phyloP scores from a whole-genome alignment of 2,329 filamentous ascomycete species.

The Escovopsis sp. region DNA sequence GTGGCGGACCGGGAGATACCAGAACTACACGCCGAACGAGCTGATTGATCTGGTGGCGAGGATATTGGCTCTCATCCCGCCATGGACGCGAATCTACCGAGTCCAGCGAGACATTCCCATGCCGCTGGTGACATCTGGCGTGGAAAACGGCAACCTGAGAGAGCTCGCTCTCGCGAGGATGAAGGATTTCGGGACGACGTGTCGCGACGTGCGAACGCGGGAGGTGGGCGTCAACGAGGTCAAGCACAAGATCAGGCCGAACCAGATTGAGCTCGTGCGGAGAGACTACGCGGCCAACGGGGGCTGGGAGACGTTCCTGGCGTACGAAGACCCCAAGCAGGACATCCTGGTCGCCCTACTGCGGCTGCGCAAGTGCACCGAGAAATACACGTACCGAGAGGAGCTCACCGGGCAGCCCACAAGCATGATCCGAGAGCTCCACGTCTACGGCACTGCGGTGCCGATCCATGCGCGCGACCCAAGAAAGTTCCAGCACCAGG shows the following conservation, averaged over 20 bases:
- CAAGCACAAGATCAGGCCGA: slow-evolving; percentile 94
- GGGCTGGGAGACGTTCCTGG: slow-evolving; percentile 96
- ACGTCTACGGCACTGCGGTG: slow-evolving; percentile 96
- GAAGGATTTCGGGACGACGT: slow-evolving; percentile 97
- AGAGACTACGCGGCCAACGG: slow-evolving; percentile 91
- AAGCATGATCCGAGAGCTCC: slow-evolving; percentile 82
- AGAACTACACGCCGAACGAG: slow-evolving; percentile 97
- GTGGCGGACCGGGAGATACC: slow-evolving; percentile 92
- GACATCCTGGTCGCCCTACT: slow-evolving; percentile 90
- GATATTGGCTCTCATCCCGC: slow-evolving; percentile 87
- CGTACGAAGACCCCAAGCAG: slow-evolving; percentile 96
- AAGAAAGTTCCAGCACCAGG: slow-evolving; percentile 95
- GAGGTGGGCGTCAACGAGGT: slow-evolving; percentile 99
- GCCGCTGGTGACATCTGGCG: slow-evolving; percentile 95
- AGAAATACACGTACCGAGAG: slow-evolving; percentile 80
- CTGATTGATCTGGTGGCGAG: slow-evolving; percentile 89
- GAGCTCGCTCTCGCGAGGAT: slow-evolving; percentile 91
- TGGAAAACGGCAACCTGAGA: slow-evolving; percentile 92
- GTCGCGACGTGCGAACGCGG: slow-evolving; percentile 86
- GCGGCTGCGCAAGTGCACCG: slow-evolving; percentile 76
- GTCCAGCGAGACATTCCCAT: slow-evolving; percentile 99
- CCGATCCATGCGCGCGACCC: slow-evolving; percentile 91
- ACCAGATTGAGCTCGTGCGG: slow-evolving; percentile 87
- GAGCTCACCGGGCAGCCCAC: slow-evolving; percentile 79
- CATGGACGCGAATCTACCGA: slow-evolving; percentile 97